These are phyloP conservation scores for Polytrichum commune DNA, from an alignment of 225 moss, liverwort and hornwort genomes.

Conservation along the genomic window DNA sequence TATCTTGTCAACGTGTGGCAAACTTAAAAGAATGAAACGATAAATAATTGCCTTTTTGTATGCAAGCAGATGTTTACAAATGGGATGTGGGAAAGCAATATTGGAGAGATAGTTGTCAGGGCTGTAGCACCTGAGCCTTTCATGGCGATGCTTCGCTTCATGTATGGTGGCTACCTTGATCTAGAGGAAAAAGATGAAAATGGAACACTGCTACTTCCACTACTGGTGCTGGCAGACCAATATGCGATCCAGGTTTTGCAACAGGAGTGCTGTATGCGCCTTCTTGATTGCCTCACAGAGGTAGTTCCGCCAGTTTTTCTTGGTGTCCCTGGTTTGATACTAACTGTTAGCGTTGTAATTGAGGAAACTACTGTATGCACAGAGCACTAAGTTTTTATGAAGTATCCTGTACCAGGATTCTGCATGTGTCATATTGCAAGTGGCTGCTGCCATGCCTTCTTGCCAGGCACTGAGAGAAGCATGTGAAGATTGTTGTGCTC, in stretches of 20 bases:
- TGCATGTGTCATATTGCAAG: constrained; percentile 71
- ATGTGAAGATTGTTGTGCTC: constrained; percentile 84
- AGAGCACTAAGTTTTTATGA: not conserved
- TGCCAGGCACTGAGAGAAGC: constrained; percentile 72
- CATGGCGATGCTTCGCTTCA: constrained; percentile 81
- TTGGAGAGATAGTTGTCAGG: constrained; percentile 56
- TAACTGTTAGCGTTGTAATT: too few species aligned
- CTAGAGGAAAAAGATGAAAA: constrained; percentile 52
- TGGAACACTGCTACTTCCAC: constrained; percentile 68
- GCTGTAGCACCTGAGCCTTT: constrained; percentile 69
- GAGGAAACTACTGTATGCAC: not conserved
- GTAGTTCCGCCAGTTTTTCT: constrained; percentile 22
- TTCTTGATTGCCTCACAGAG: constrained; percentile 72
- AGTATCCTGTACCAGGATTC: constrained; percentile 56
- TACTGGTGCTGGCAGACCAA: constrained; percentile 84
- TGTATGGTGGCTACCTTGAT: constrained; percentile 77
- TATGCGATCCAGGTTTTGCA: constrained; percentile 75
- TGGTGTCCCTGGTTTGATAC: too few species aligned
- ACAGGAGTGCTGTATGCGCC: constrained; percentile 64
- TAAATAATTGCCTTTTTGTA: constrained; percentile 12
- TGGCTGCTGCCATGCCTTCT: constrained; percentile 71
- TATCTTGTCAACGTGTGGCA: too few species aligned
- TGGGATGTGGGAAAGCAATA: constrained; percentile 87
- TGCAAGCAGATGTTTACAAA: constrained; percentile 92
- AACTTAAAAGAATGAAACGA: too few species aligned